Evolutionary conservation across 106 monocot species (phyloP), one percentile per base, ranked within the genome.

Genomic region (Acorus gramineus): DNA sequence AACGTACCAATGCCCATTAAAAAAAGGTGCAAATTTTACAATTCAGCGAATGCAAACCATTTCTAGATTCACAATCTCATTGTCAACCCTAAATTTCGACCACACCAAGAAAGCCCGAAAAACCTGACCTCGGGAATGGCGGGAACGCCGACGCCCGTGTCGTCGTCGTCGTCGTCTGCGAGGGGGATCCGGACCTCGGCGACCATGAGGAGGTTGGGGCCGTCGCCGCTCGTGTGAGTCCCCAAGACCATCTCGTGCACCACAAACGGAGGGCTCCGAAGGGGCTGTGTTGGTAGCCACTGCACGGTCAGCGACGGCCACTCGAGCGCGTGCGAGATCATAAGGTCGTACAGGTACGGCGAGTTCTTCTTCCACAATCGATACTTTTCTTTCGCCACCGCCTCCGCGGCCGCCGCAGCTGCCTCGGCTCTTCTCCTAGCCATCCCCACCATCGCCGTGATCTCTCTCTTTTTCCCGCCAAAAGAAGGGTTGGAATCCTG

Each of bases 281-380:
- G 28, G 28, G 28, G 28, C 28, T 28, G 28, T 28, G 70, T 54
- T 4, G 94, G 78, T 52, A 82, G 67, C 86, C 86, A 94, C 49
- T 86, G 78, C 60, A 86, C 86, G 60, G 86, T 91, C 56, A 91
- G 86, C 5, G 90, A 91, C 0, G 90, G 90, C 90, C 90, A 91
- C 45, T 81, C 84, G 50, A 89, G 79, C 63, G 89, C 77, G 56
- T 86, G 89, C 59, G 86, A 86, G 63, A 89, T 82, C 75, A 94
- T 81, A 47, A 94, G 81, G 50, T 94, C 94, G 72, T 94, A 94
- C 12, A 94, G 81, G 73, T 82, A 80, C 2, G 94, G 79, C 8
- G 83, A 74, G 72, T 94, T 94, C 69, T 94, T 94, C 86, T 86
- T 94, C 94, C 94, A 94, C 55, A 89, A 77, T 5, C 44, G 69